phyloP scores from a whole-genome alignment of 306 rosid species.

The Luffa aegyptiaca region DNA sequence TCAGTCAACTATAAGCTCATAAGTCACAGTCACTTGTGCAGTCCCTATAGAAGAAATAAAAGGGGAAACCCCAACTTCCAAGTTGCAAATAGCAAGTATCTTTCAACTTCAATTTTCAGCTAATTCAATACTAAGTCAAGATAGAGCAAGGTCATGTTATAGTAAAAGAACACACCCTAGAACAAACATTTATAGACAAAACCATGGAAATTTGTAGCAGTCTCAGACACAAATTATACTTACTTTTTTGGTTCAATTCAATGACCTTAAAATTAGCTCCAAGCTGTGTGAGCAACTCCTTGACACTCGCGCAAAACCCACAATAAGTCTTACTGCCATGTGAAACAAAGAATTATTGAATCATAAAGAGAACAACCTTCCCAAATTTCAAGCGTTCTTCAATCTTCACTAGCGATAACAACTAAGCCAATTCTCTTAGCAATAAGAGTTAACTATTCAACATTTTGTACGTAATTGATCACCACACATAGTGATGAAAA shows the following conservation, averaged over 20 bases:
- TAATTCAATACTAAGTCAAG: neutral
- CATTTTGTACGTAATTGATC: neutral
- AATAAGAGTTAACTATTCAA: neutral
- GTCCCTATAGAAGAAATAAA: neutral
- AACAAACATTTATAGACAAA: neutral
- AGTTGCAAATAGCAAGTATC: neutral
- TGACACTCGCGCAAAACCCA: conserved; percentile 66
- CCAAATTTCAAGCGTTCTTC: neutral
- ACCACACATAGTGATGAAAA: neutral
- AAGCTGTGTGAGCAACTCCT: conserved; percentile 43
- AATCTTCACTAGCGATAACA: neutral
- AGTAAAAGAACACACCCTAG: neutral
- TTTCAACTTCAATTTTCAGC: neutral
- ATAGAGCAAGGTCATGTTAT: neutral
- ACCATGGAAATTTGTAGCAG: neutral
- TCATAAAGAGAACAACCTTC: neutral
- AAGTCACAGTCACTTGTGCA: neutral
- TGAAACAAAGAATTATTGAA: neutral
- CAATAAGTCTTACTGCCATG: conserved; percentile 74
- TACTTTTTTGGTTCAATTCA: conserved; percentile 62
- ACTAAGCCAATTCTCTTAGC: neutral
- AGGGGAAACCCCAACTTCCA: neutral
- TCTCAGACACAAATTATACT: conserved; percentile 4
- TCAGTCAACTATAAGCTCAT: neutral
- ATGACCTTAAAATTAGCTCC: conserved; percentile 54